Evolutionary conservation across 768 basidiomycete species (phyloP), one percentile per base, ranked within the genome.

Genomic region (Lactarius deliciosus): DNA sequence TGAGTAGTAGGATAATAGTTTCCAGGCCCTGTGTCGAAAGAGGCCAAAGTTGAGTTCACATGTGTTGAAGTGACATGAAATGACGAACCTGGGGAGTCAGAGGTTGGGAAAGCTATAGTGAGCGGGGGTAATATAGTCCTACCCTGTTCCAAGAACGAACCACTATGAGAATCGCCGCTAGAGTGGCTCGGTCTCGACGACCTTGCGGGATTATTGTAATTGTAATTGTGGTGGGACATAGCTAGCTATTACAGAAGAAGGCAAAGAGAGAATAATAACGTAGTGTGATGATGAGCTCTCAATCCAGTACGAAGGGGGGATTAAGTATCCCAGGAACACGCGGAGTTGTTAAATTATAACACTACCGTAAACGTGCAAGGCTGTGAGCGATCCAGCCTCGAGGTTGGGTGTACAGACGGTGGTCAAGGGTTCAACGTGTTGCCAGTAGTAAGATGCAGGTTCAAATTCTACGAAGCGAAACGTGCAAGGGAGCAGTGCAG

Each of bases 231-330:
- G 65, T 59, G 20, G 57, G 70, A 69, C 70, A 69, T 71, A 61
- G 64, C 68, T 68, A 68, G 66, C 40, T 68, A 69, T 64, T 64
- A 66, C 55, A 70, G 68, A 65, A 69, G 70, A 63, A 71, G 63
- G 61, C 54, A 64, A 70, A 64, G 66, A 61, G 50, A 60, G 61
- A 60, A 70, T 58, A 55, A 59, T 66, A 69, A 61, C 32, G 68
- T 67, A 68, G 59, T 59, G 60, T 63, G 59, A 65, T 63, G 70
- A 59, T 55, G 60, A 15, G 41, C 16, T 62, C 58, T 3, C 20
- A 56, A 43, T 32, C n/a, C 25, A 32, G 45, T 22, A 32, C 25
- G 45, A 41, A 34, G 34, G 36, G 10, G 41, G 53, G 56, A 62
- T 66, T 71, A 69, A 66, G 47, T 70, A 64, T 30, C 58, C 25